A percentile compares a stretch with the other conserved stretches of the same genome.
phyloP scores from a whole-genome alignment of 495 filamentous ascomycete species.

The Lasiosphaeria miniovina region DNA sequence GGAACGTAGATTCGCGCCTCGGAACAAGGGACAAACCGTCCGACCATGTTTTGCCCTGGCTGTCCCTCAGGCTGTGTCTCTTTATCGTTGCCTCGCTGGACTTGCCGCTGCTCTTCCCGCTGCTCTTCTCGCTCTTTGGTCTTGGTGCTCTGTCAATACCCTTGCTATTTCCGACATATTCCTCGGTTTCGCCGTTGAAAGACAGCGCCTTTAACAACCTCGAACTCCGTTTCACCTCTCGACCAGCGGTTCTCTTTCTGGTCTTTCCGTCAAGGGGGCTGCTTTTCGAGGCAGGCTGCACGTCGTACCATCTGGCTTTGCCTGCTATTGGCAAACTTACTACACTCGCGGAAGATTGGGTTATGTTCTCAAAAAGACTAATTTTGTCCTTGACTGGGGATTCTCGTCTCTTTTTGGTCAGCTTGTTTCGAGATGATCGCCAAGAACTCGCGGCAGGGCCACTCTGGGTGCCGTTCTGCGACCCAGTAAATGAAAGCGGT shows the following conservation, averaged over 20 bases:
- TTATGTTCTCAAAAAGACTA: constrained; percentile 33
- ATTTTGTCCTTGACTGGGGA: constrained; percentile 37
- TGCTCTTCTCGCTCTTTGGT: neutral
- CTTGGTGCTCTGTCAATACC: neutral
- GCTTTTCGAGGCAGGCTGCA: constrained; percentile 6
- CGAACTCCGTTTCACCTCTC: constrained; percentile 15
- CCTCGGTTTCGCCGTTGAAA: constrained; percentile 1
- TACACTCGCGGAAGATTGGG: constrained; percentile 8
- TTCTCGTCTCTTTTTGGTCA: constrained; percentile 17
- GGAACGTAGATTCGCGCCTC: constrained; percentile 8
- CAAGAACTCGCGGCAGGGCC: constrained; percentile 1
- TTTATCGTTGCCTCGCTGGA: neutral
- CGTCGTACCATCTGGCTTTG: constrained; percentile 9
- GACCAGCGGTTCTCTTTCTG: constrained; percentile 4
- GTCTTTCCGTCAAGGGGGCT: constrained; percentile 9
- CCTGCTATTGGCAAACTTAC: constrained; percentile 3
- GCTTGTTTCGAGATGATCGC: constrained; percentile 10
- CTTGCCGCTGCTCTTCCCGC: constrained; percentile 1
- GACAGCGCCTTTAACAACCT: constrained; percentile 21
- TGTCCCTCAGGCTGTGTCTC: neutral
- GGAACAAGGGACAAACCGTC: constrained; percentile 12
- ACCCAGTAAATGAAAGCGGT: neutral
- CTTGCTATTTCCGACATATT: neutral
- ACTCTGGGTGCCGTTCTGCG: constrained; percentile 3
- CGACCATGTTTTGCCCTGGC: neutral